Evolutionary conservation across 345 rosid species (phyloP).

Genomic region (Physaria fendleri): DNA sequence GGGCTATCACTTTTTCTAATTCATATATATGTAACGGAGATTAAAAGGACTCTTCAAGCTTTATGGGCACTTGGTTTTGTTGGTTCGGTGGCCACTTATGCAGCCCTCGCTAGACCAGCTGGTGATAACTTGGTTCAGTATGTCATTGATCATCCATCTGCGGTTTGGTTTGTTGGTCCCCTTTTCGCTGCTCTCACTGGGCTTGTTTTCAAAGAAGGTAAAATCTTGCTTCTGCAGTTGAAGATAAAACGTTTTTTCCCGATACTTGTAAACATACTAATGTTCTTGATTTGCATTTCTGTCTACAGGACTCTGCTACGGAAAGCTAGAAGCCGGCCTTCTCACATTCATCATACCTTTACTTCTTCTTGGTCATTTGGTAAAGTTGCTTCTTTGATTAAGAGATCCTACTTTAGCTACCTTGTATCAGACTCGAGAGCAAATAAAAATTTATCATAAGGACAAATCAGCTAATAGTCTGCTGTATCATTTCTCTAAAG

Average conservation of each 20-base stretch:
- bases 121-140: conserved; percentile 63
- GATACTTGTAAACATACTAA: not conserved
- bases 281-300: conserved; percentile 17
- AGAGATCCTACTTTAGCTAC: conserved; percentile 1
- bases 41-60: conserved; percentile 91
- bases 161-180: conserved; percentile 92
- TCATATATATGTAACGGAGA: conserved; percentile 87
- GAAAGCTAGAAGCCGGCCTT: conserved; percentile 90
- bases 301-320: conserved; percentile 75
- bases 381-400: conserved; percentile 26
- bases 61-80: conserved; percentile 75
- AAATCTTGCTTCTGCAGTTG: not conserved
- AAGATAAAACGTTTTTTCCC: not conserved
- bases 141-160: conserved; percentile 50
- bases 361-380: conserved; percentile 89
- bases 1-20: conserved; percentile 71
- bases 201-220: conserved; percentile 96
- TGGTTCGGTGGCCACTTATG: conserved; percentile 61
- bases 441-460: not conserved
- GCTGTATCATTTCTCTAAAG: not conserved
- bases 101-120: conserved; percentile 63
- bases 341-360: conserved; percentile 83
- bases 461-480: not conserved
- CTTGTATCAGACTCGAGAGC: not conserved
- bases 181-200: conserved; percentile 86